These are phyloP conservation scores for Malus hybrid DNA, from an alignment of 331 rosid species.

Conservation along the genomic window DNA sequence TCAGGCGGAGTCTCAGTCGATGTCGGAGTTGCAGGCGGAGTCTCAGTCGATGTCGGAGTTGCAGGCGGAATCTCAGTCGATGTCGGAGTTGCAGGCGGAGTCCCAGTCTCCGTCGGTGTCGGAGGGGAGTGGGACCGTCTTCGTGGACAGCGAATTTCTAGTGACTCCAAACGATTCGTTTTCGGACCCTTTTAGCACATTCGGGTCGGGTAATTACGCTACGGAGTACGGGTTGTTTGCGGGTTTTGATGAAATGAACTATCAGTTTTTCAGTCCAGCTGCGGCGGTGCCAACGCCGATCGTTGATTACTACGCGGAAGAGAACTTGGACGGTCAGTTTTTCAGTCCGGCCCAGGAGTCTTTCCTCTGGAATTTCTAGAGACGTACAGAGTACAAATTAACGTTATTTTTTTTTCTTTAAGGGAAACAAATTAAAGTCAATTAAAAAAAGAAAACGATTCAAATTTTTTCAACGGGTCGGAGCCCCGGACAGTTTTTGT, in stretches of 20 bases:
- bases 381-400: neutral
- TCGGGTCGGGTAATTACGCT: constrained; percentile 28
- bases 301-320: constrained; percentile 34
- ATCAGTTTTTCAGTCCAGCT: constrained; percentile 22
- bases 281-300: constrained; percentile 10
- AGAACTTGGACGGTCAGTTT: constrained; percentile 26
- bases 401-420: too few species aligned
- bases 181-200: constrained; percentile 16
- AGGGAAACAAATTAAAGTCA: too few species aligned
- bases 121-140: constrained; percentile 32
- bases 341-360: constrained; percentile 20
- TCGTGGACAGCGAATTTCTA: constrained; percentile 20
- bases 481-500: neutral
- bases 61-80: neutral
- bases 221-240: constrained; percentile 49
- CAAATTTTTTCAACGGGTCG: neutral
- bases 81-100: neutral
- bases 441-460: neutral
- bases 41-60: neutral
- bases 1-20: neutral
- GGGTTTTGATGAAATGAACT: constrained; percentile 45
- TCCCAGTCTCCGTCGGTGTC: constrained; percentile 22
- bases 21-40: neutral
- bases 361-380: constrained; percentile 68
- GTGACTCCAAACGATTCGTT: neutral